These are phyloP conservation scores for Lactarius deliciosus DNA, from an alignment of 768 basidiomycete genomes.

Conservation along the genomic window DNA sequence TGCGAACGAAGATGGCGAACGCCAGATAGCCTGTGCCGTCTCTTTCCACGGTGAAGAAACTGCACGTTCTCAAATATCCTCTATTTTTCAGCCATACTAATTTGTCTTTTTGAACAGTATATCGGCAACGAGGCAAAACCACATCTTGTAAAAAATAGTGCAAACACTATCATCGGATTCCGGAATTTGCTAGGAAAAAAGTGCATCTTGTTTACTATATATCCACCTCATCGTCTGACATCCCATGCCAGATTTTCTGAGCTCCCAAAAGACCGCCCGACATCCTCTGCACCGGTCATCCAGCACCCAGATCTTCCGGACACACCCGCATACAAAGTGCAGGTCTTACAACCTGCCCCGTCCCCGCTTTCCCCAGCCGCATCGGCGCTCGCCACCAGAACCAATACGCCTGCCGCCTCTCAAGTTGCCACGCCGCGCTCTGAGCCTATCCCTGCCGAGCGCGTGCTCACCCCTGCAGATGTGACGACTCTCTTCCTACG, in stretches of 20 bases:
- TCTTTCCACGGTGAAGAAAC: slow-evolving; percentile 90
- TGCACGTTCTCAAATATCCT: slow-evolving; percentile 46
- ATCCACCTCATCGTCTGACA: not conserved
- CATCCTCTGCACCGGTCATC: slow-evolving; percentile 67
- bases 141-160: slow-evolving; percentile 91
- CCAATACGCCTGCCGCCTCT: slow-evolving; percentile 64
- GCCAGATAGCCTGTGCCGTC: slow-evolving; percentile 94
- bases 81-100: slow-evolving; percentile 9
- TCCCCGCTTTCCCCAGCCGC: slow-evolving; percentile 52
- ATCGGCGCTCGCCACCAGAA: slow-evolving; percentile 45
- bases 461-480: slow-evolving; percentile 79
- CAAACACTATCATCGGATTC: slow-evolving; percentile 95
- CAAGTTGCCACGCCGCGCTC: slow-evolving; percentile 69
- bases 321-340: slow-evolving; percentile 80
- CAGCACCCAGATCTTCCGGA: slow-evolving; percentile 71
- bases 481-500: slow-evolving; percentile 82
- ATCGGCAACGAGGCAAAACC: slow-evolving; percentile 93
- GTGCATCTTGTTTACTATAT: slow-evolving; percentile 42
- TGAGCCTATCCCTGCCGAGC: slow-evolving; percentile 63
- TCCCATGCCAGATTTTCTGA: slow-evolving; percentile 65
- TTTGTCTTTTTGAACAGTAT: slow-evolving; percentile 54
- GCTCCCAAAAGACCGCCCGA: slow-evolving; percentile 52
- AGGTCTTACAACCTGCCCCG: slow-evolving; percentile 77
- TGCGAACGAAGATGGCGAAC: slow-evolving; percentile 97
- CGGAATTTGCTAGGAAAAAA: slow-evolving; percentile 91